Conservation (phyloP, 257 asterid genomes). For the Nicotiana undulata region DNA sequence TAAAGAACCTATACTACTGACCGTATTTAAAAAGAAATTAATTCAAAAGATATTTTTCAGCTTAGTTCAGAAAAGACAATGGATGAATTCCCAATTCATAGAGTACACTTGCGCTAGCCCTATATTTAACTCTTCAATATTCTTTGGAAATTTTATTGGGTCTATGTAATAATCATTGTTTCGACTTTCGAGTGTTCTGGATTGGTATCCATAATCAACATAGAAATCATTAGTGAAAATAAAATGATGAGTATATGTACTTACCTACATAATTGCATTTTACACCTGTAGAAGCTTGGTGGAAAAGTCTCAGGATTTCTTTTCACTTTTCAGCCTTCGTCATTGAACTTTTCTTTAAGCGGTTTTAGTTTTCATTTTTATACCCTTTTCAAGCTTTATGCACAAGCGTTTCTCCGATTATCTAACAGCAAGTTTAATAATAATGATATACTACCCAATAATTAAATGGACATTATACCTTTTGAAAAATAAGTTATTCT, state of each 20-base stretch:
- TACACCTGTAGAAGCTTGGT: not conserved
- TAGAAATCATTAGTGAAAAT: not conserved
- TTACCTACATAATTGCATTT: not conserved
- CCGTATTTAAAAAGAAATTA: not conserved
- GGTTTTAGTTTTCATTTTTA: not conserved
- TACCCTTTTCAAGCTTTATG: not conserved
- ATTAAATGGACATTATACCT: too few relatives aligned
- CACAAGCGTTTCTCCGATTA: not conserved
- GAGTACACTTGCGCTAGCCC: too few relatives aligned
- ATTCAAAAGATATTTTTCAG: not conserved
- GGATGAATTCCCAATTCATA: not conserved
- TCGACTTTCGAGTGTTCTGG: not conserved
- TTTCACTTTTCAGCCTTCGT: not conserved
- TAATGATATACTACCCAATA: too few relatives aligned
- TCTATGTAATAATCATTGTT: not conserved
- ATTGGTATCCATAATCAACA: not conserved
- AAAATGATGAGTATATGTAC: not conserved
- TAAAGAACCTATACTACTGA: too few relatives aligned
- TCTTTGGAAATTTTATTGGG: not conserved
- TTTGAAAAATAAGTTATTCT: not conserved
- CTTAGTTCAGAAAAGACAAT: not conserved
- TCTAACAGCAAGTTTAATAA: too few relatives aligned
- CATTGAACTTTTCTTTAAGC: not conserved
- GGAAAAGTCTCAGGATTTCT: not conserved
- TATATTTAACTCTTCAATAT: too few relatives aligned